phyloP scores from a whole-genome alignment of 176 grass and related monocot genomes.

The Oryza meridionalis region DNA sequence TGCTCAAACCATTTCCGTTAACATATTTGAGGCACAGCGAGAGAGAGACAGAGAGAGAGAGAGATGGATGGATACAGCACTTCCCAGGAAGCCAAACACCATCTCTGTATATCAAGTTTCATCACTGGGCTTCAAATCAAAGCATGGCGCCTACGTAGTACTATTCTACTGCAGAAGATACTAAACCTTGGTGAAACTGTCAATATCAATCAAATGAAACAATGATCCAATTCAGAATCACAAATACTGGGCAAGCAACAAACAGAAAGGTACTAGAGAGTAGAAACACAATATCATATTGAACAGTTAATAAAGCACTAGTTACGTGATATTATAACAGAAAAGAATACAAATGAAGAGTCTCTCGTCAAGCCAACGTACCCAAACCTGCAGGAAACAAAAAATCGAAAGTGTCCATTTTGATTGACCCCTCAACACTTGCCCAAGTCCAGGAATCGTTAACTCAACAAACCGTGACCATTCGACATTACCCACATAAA shows the following conservation, averaged over 20 bases:
- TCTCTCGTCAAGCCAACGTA: not conserved
- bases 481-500: not conserved
- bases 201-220: not conserved
- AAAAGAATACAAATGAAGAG: constrained; percentile 8
- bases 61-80: not conserved
- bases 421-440: not conserved
- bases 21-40: too few species aligned
- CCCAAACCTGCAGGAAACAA: not conserved
- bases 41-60: too few species aligned
- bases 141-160: not conserved
- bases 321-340: constrained; percentile 10
- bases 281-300: not conserved
- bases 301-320: not conserved
- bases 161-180: not conserved
- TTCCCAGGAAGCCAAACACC: not conserved
- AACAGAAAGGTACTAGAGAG: not conserved
- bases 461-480: not conserved
- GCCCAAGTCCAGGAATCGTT: not conserved
- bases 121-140: not conserved
- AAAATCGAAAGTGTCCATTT: not conserved
- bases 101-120: not conserved
- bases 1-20: too few species aligned
- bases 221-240: not conserved
- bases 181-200: not conserved
- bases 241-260: not conserved